Base-by-base conservation (phyloP, 169 alveolate genomes). In the Blepharisma undulans region DNA sequence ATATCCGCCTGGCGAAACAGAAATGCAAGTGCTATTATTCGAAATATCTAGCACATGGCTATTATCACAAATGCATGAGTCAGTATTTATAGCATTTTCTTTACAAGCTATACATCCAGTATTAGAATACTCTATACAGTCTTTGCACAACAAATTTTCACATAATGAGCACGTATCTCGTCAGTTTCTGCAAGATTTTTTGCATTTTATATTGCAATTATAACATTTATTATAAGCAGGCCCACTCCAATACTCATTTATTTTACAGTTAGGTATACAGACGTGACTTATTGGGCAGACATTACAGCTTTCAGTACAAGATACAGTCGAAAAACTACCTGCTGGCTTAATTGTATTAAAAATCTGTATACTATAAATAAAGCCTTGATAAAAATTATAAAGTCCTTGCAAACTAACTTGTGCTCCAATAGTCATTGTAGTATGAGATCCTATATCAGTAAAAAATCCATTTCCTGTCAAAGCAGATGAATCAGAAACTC, bases 171-270 rank as follows among this genome's bases (percentile, higher is more conserved):
- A 82, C 0, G 89, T 32, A 10, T 22, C 29, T 19, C 34, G 33
- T 4, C 34, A 29, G 36, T 25, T n/a, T 30, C 74, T 34, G 34
- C 89, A 82, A 21, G 76, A 72, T 18, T 22, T 6, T 82, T 72
- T 4, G 34, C 89, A 82, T 2, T 19, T 22, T 32, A 27, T 22
- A 21, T 25, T 1, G 34, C 89, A 82, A 21, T 32, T 22, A 25
- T 82, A 1, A n/a, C 89, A 82, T 4, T 82, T 27, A 48, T 82
- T 34, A 30, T 22, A 4, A 30, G 33, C 60, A 21, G 77, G 74
- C 25, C 89, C 89, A 4, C 25, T 72, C 89, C 89, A 82, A 82
- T 22, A 82, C 22, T 82, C 89, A 4, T 32, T 30, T 1, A 82
- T 82, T 36, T 3, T 22, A 30, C 89, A 82, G 34, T 82, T 33